Conservation (phyloP, 2,329 filamentous ascomycete species). For the Scorias spongiosa region DNA sequence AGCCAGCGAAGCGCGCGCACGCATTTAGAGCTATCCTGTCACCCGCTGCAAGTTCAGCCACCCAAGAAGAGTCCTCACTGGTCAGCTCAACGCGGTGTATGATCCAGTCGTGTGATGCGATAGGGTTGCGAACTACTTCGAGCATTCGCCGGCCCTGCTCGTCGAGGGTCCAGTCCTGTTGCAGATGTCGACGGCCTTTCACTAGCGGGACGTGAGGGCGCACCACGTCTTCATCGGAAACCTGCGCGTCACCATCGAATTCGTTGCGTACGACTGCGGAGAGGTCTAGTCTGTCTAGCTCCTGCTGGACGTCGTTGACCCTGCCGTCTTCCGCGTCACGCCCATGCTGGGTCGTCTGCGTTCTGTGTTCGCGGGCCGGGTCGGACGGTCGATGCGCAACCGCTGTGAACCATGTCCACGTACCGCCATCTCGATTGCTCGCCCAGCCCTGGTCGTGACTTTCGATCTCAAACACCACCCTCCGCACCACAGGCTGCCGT, state of each 20-base stretch:
- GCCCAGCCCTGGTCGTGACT: constrained; percentile 4
- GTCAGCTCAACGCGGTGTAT: constrained; percentile 1
- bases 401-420: constrained; percentile 6
- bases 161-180: background rate
- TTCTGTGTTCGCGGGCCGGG: background rate
- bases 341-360: background rate
- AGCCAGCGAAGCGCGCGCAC: constrained; percentile 2
- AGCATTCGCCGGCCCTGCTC: background rate
- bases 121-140: background rate
- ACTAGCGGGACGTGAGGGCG: too few species aligned
- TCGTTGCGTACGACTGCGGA: too few species aligned
- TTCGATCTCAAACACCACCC: constrained; percentile 3
- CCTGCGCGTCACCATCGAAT: background rate
- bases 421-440: background rate
- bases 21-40: constrained; percentile 2
- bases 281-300: too few species aligned
- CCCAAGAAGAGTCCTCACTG: constrained; percentile 2
- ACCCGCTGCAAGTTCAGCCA: constrained; percentile 1
- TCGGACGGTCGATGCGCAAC: background rate
- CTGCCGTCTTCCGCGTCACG: background rate
- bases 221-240: background rate
- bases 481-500: constrained; percentile 1
- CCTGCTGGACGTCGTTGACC: too few species aligned
- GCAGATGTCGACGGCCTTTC: background rate
- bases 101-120: background rate